These are phyloP conservation scores for Ocimum tenuiflorum DNA, from an alignment of 257 asterid genomes.

Conservation along the genomic window DNA sequence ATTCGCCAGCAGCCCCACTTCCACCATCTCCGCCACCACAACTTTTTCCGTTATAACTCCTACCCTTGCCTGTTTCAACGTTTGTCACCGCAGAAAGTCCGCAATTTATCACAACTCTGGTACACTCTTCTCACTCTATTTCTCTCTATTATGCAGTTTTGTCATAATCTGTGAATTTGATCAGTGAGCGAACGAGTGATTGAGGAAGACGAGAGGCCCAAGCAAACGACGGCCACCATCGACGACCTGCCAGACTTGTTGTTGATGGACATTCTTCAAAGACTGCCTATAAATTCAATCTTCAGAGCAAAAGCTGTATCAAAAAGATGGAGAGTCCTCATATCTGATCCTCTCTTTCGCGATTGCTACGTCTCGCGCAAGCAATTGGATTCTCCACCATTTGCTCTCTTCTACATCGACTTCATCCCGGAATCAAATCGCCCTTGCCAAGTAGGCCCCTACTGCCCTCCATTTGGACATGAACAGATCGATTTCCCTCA, in stretches of 20 bases:
- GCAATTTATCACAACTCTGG: constrained; percentile 17
- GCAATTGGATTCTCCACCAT: background rate
- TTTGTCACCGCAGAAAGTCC: background rate
- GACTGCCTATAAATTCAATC: constrained; percentile 9
- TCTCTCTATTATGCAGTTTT: background rate
- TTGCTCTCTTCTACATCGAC: constrained; percentile 16
- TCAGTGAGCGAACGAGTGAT: constrained; percentile 8
- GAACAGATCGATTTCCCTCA: constrained; percentile 3
- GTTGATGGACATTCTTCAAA: constrained; percentile 9
- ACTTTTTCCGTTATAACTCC: background rate
- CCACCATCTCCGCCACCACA: background rate
- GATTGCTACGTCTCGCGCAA: background rate
- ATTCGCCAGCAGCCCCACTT: background rate
- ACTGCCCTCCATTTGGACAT: background rate
- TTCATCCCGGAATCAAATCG: background rate
- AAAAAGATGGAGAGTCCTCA: constrained; percentile 14
- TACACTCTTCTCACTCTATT: background rate
- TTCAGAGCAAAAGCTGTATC: constrained; percentile 13
- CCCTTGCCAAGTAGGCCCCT: constrained; percentile 18
- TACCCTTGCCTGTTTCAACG: constrained; percentile 1
- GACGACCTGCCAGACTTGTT: constrained; percentile 14
- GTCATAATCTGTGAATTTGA: background rate
- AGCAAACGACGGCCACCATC: background rate
- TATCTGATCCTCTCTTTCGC: constrained; percentile 10
- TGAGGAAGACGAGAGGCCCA: constrained; percentile 15